Evolutionary conservation across 2,329 filamentous ascomycete genomes (phyloP), one percentile per base, ranked within the genome.

Genomic region (Fusarium longipes): DNA sequence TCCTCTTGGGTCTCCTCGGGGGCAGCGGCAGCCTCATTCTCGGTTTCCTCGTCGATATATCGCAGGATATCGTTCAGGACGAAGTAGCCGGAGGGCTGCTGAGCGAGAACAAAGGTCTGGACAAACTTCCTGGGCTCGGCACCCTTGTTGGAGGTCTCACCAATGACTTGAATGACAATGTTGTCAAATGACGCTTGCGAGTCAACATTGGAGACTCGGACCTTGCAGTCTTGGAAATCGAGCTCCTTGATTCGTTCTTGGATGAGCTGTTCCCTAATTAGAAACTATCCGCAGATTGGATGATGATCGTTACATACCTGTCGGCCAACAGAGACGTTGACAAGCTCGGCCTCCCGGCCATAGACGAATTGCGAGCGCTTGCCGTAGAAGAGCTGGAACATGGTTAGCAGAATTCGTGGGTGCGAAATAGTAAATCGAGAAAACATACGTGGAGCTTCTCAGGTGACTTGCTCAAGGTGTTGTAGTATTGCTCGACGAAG

Each of bases 401-500:
- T 20, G 12, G 65, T 73, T 43, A 73, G 63, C 33, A 35, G 39
- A n/a, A 10, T 18, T 35, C 17, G 5, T 36, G n/a, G 17, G 8
- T 17, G 12, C 51, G 4, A 53, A 42, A 8, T 25, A 42, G 11
- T 6, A 9, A 10, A 25, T 20, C 12, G 6, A 36, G 44, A 10
- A 22, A 38, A 81, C 87, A 75, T 81, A 90, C 88, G 77, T 93
- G 95, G 74, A 99, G 91, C 82, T 96, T 96, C 77, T 97, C 93
- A 22, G 96, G 94, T 70, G 85, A 92, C 82, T 95, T 94, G 88
- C 94, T 97, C 77, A 99, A 83, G 65, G 93, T 99, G 73, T 93
- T 98, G 83, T 99, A 99, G 86, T 97, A 99, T 81, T 97, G 93
- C 87, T 98, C 94, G 60, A 99, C 96, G 74, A 99, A 99, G 83